Evolutionary conservation across 805 yeast species (phyloP).

Genomic region (Candida ficus): DNA sequence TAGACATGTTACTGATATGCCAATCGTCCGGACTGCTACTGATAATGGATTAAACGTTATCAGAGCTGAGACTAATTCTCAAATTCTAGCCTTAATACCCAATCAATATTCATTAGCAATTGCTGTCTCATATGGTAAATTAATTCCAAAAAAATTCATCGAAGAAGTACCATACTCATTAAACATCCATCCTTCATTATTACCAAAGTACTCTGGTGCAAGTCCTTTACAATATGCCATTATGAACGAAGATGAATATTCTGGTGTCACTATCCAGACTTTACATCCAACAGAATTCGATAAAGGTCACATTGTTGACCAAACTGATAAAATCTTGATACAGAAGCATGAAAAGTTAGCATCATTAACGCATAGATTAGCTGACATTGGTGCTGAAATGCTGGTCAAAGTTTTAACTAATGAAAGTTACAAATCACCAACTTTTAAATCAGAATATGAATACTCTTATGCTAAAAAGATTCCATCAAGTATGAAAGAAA

Average conservation of each 20-base stretch:
- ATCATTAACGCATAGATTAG: constrained; percentile 47
- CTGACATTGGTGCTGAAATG: constrained; percentile 55
- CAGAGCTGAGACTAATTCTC: constrained; percentile 47
- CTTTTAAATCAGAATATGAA: constrained; percentile 23
- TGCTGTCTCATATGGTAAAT: constrained; percentile 88
- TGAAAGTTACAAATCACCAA: constrained; percentile 22
- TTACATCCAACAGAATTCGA: constrained; percentile 87
- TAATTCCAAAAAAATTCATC: constrained; percentile 66
- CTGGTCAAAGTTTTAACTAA: constrained; percentile 40
- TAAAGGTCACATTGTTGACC: constrained; percentile 63
- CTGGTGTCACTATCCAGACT: constrained; percentile 90
- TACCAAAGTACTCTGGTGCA: constrained; percentile 82
- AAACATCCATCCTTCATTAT: constrained; percentile 87
- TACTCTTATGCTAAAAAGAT: constrained; percentile 59
- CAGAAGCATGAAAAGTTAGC: constrained; percentile 37
- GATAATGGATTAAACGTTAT: constrained; percentile 31
- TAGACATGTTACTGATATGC: constrained; percentile 43
- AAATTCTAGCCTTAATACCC: constrained; percentile 28
- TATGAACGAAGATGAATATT: constrained; percentile 49
- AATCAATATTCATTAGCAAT: constrained; percentile 55
- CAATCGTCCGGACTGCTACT: constrained; percentile 41
- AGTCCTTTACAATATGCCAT: constrained; percentile 84
- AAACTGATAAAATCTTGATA: constrained; percentile 42
- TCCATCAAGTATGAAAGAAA: constrained; percentile 33
- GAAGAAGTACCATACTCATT: constrained; percentile 49